Evolutionary conservation across 1,284 basidiomycete genomes (phyloP), one percentile per base, ranked within the genome.

Genomic region (Irpex lacteus): DNA sequence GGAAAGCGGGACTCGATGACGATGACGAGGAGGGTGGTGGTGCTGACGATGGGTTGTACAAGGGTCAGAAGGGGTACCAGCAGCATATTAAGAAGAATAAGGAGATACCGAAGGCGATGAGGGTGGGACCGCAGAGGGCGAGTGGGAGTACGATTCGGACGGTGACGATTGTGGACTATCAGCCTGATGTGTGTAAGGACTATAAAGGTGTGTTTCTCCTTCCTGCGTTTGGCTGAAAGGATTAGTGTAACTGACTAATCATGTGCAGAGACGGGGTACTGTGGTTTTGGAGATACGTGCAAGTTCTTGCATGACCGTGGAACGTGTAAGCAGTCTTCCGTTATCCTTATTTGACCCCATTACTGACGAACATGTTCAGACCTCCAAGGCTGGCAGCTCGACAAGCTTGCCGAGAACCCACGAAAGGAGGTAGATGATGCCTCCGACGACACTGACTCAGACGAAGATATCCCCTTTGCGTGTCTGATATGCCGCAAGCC

Each of bases 131-230:
- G 53, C 93, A 96, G 73, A 80, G 91, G 62, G 81, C 82, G 64
- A 90, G 83, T 54, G 86, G 87, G 6, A 91, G 81, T 71, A 98
- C 97, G 64, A 96, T 99, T 69, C 86, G 95, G 63, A 96, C 94
- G 1, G 96, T 98, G 61, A 98, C 97, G 0, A 89, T 98, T 63
- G 86, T 95, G 59, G 98, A 99, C 81, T 99, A 98, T 78, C 98
- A 99, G 78, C 97, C 98, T 2, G 97, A 98, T 73, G 94, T 98
- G 19, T 99, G 98, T 79, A 99, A 99, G 77, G 96, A 98, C 77
- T 99, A 99, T 79, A 98, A 98, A 87, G 94, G 93, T 93, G 62
- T 19, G 62, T 63, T 61, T 34, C 18, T 0, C 2, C 15, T 56
- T 38, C 3, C 54, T 21, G 26, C 13, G 57, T 54, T n/a, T n/a